These are phyloP conservation scores for Ustilago cynodontis DNA, from an alignment of 1,284 basidiomycete species.

Conservation along the genomic window DNA sequence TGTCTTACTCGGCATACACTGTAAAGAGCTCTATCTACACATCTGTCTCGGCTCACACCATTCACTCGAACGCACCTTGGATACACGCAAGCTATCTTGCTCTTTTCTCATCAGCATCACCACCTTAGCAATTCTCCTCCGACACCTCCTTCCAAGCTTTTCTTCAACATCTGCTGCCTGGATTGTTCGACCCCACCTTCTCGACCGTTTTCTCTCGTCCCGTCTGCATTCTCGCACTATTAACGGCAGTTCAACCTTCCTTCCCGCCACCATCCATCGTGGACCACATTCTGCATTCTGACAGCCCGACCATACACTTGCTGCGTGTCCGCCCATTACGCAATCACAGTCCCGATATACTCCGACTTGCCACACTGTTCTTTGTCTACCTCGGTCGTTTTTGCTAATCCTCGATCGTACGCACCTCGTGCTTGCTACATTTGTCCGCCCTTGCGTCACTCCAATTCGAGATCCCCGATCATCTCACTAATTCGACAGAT, in stretches of 20 bases:
- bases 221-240: background rate
- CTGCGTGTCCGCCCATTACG: background rate
- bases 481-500: too few relatives aligned
- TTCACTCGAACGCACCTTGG: too few relatives aligned
- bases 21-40: too few relatives aligned
- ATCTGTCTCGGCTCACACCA: too few relatives aligned
- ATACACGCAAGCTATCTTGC: background rate
- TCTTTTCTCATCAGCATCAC: background rate
- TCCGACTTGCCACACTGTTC: background rate
- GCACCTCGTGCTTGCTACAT: conserved; percentile 1
- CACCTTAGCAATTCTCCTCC: background rate
- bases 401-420: background rate
- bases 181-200: conserved; percentile 6
- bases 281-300: background rate
- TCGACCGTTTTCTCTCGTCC: background rate
- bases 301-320: background rate
- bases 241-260: background rate
- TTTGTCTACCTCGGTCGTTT: background rate
- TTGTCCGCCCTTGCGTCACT: background rate
- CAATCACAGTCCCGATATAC: background rate
- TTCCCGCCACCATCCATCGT: background rate
- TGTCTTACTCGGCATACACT: too few relatives aligned
- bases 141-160: background rate
- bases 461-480: too few relatives aligned
- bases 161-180: background rate